Base-by-base conservation (phyloP, 2,329 filamentous ascomycete species). In the Zymoseptoria brevis region DNA sequence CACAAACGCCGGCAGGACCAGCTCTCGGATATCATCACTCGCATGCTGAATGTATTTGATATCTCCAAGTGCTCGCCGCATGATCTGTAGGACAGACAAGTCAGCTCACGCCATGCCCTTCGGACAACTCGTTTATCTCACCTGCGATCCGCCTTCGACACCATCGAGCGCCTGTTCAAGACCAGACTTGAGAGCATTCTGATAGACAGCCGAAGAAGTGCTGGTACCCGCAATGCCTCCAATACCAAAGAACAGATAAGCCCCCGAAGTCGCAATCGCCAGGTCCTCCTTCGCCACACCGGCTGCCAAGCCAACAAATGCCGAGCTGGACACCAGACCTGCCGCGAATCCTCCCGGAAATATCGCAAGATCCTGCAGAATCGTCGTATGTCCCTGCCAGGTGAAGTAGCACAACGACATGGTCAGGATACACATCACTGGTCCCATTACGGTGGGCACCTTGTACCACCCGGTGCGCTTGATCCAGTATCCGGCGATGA, bases 381-480 rank as follows among this genome's bases (percentile, higher is more conserved):
- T 77, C 7, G 77, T 78, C 0, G 83, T 87, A 30, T 83, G 62
- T 0, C 84, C 85, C 9, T 81, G 77, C 86, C 86, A 88, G 21
- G 79, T 74, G 1, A 83, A 60, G 7, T 75, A 71, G 3, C 87
- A 76, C 0, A 85, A 71, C 0, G 74, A 53, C 60, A 87, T 86
- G 5, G 79, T 75, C 0, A 79, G 57, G 0, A 79, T 77, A 0
- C 82, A 80, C 1, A 79, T 72, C 0, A 81, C 55, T 0, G 81
- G 78, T 0, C 82, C 79, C 0, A 82, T 54, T 0, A 83, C 74
- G 0, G 84, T 75, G 0, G 85, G 74, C 0, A 69, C 62, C 60
- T 85, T 87, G 69, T 87, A 88, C 0, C 77, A 76, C 0, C 85
- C 85, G 0, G 83, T 87, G 19, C 73, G 76, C 49, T 79, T 78